Evolutionary conservation across 2,329 filamentous ascomycete genomes (phyloP), one percentile per base, ranked within the genome.

Genomic region (Davidsoniella neocaledoniae): DNA sequence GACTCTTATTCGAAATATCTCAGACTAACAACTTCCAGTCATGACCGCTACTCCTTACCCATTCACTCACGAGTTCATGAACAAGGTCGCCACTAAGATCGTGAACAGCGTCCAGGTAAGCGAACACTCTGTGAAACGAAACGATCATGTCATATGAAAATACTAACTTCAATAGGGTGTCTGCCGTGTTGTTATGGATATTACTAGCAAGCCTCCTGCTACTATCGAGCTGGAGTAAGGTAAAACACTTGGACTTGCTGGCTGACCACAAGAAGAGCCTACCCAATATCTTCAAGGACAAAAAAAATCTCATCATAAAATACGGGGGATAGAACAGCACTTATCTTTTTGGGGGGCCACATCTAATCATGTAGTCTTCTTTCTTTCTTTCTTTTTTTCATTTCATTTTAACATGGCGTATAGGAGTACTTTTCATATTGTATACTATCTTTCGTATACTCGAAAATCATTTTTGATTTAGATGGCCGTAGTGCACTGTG

Each of bases 201-300:
- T 75, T 53, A 80, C 76, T 19, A 61, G 74, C 62, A 82, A 82
- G 66, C 77, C 79, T 46, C 79, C 78, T 44, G 78, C 76, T 54
- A 86, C 81, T 2, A 85, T 86, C 59, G 82, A 85, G 68, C 74
- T 85, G 68, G 79, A 85, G 66, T 86, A 74, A 46, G 43, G n/a
- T 42, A 23, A 23, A 23, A 23, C 21, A 23, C 21, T 23, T 23
- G 21, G 21, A 4, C 21, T 23, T 23, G 29, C 29, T 33, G 29
- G 29, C 1, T 33, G 29, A 9, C 12, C 1, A 33, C 8, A 33
- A 9, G 29, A 12, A 33, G 12, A 33, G 8, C 12, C 29, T 9
- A 33, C 8, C 9, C 9, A 33, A 33, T 33, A 33, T 10, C 29
- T 33, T 9, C 29, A 33, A 33, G 2, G 12, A 9, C 7, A 33